Conservation (phyloP, 2,329 filamentous ascomycete species). For the Fusarium penzigii region DNA sequence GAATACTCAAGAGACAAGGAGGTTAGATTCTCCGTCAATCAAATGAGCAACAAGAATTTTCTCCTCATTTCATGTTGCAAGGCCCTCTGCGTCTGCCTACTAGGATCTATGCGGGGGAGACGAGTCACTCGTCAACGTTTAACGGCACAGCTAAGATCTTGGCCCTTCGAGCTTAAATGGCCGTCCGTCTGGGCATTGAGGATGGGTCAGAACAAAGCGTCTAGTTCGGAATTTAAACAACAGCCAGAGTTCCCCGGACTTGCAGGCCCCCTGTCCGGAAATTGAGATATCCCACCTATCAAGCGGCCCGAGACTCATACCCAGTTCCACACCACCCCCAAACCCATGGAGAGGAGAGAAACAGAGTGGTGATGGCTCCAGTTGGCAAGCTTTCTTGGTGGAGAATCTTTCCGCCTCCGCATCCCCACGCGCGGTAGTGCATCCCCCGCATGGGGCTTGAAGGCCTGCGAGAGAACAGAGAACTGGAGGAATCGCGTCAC, state of each 20-base stretch:
- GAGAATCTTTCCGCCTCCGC: conserved; percentile 25
- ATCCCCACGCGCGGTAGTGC: conserved; percentile 21
- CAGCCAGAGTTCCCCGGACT: conserved; percentile 7
- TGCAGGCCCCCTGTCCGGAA: conserved; percentile 17
- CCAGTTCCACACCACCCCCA: conserved; percentile 3
- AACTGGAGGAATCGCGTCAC: neutral
- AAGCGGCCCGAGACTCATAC: neutral
- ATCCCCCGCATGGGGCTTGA: conserved; percentile 18
- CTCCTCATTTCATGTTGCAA: conserved; percentile 15
- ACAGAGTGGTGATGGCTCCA: conserved; percentile 4
- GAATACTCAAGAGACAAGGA: conserved; percentile 11
- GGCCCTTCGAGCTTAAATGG: conserved; percentile 6
- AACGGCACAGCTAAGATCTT: conserved; percentile 17
- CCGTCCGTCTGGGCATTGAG: conserved; percentile 17
- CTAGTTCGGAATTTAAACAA: conserved; percentile 10
- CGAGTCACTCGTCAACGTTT: conserved; percentile 1
- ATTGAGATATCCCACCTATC: conserved; percentile 23
- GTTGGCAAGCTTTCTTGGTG: conserved; percentile 17
- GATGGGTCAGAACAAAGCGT: conserved; percentile 1
- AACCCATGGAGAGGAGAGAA: conserved; percentile 4
- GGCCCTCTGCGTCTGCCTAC: conserved; percentile 8
- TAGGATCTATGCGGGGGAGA: conserved; percentile 14
- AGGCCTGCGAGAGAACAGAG: neutral
- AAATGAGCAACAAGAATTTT: conserved; percentile 11
- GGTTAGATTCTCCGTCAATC: conserved; percentile 27